Percentiles rank a stretch among this genome's conserved stretches.
Conservation (phyloP, 192 early-diverging fungal species). For the Podila minutissima region DNA sequence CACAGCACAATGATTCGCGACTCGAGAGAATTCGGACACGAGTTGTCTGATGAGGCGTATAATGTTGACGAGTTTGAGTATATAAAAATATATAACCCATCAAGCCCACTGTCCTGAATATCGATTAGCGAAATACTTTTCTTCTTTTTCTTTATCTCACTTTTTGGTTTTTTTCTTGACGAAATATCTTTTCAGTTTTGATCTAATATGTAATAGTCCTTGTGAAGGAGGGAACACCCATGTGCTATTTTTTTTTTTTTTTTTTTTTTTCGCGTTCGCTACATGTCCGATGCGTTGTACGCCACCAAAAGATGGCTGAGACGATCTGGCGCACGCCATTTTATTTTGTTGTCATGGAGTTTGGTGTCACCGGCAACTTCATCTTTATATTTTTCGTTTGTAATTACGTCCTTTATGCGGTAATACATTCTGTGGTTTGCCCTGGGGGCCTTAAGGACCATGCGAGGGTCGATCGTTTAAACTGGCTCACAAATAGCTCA, state of each 20-base stretch:
- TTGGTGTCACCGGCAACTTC: too few species aligned
- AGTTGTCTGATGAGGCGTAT: not conserved
- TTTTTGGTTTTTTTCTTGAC: not conserved
- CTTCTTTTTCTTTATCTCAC: not conserved
- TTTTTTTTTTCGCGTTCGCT: not conserved
- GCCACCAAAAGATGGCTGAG: not conserved
- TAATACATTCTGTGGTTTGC: too few species aligned
- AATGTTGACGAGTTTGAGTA: slow-evolving; percentile 1
- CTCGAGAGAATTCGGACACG: not conserved
- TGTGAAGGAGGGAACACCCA: not conserved
- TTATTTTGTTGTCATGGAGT: not conserved
- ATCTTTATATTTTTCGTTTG: too few species aligned
- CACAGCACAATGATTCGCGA: not conserved
- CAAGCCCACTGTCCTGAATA: not conserved
- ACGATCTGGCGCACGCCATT: not conserved
- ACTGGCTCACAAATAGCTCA: too few species aligned
- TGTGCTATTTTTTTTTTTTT: not conserved
- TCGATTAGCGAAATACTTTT: not conserved
- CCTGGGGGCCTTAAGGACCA: too few species aligned
- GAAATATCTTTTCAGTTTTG: too few species aligned
- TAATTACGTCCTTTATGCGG: too few species aligned
- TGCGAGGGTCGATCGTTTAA: too few species aligned
- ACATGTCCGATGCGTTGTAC: not conserved
- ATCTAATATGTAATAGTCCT: too few species aligned
- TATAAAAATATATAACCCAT: not conserved